Evolutionary conservation across 148 eudicot genomes (phyloP), one percentile per base, ranked within the genome.

Genomic region (Chenopodium suecicum): DNA sequence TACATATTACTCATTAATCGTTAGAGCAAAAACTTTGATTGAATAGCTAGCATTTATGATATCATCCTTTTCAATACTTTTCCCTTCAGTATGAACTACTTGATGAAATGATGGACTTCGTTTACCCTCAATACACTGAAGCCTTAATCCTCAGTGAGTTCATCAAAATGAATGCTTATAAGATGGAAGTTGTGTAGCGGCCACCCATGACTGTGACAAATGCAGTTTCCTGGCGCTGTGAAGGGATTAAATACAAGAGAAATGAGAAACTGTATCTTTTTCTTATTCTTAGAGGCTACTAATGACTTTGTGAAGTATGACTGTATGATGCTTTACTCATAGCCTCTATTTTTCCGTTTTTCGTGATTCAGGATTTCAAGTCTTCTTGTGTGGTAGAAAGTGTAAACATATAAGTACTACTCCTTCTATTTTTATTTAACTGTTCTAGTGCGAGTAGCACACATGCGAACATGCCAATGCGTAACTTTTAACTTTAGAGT

Each of bases 171-270:
- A 92, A 96, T 88, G 99, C 99, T 47, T 96, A 92, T 70, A 94
- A 90, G 89, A 96, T 96, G 99, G 99, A 96, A 83, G 95, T 88
- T 68, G 60, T 90, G 52, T 97, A 96, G 85, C 88, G 99, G 88
- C 99, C 99, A 84, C 99, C 99, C 19, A 96, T 96, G 99, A 97
- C 99, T 65, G 98, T 96, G 16, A 96, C 99, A 74, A 96, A 96
- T 89, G 99, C 99, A 7, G 98, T 96, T 70, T 96, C 99, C 32
- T 96, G 99, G 99, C 98, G 99, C 52, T 92, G 99, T 86, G 99
- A 96, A 89, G 99, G 99, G 70, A 82, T 96, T 84, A 82, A 75
- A 5, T 96, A 94, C 88, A 94, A 92, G 74, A 96, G 88, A 82
- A 96, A 96, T 90, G 99, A 96, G 88, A 97, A 91, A 1, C 25